phyloP scores from a whole-genome alignment of 2,329 filamentous ascomycete genomes.

The Alternaria panax region DNA sequence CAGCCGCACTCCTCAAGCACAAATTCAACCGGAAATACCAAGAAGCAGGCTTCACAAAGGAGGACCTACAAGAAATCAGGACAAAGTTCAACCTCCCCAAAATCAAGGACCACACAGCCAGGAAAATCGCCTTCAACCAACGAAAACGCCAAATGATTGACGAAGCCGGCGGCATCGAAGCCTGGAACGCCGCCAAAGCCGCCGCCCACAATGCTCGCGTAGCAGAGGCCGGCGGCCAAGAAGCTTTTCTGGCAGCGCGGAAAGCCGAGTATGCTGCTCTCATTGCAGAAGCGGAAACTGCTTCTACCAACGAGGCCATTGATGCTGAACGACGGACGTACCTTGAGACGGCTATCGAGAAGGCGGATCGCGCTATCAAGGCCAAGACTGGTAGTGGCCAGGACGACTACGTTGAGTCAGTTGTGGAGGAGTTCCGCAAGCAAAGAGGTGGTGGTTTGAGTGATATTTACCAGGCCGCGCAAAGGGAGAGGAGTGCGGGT shows the following conservation, averaged over 20 bases:
- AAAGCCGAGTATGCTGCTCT: slow-evolving; percentile 21
- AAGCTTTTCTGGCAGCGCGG: slow-evolving; percentile 10
- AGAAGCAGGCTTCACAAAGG: slow-evolving; percentile 18
- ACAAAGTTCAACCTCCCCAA: slow-evolving; percentile 19
- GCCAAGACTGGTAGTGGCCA: slow-evolving; percentile 21
- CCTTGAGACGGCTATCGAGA: slow-evolving; percentile 27
- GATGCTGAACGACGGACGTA: slow-evolving; percentile 21
- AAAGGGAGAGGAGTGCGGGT: slow-evolving; percentile 4
- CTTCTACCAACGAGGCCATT: slow-evolving; percentile 22
- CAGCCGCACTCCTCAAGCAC: slow-evolving; percentile 7
- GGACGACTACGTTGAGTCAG: slow-evolving; percentile 28
- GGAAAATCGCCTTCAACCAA: slow-evolving; percentile 26
- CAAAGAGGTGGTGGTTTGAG: not conserved
- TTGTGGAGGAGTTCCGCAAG: slow-evolving; percentile 16
- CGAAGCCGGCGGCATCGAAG: slow-evolving; percentile 27
- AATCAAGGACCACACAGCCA: slow-evolving; percentile 12
- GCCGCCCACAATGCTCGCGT: slow-evolving; percentile 17
- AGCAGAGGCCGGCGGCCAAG: slow-evolving; percentile 21
- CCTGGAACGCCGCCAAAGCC: slow-evolving; percentile 14
- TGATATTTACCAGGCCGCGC: slow-evolving; percentile 6
- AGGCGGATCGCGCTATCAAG: slow-evolving; percentile 30
- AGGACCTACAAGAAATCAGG: slow-evolving; percentile 23
- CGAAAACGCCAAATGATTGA: slow-evolving; percentile 20
- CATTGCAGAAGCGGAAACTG: slow-evolving; percentile 31
- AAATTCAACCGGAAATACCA: slow-evolving; percentile 19